These are phyloP conservation scores for Teunomyces cretensis DNA, from an alignment of 805 yeast species.

Conservation along the genomic window DNA sequence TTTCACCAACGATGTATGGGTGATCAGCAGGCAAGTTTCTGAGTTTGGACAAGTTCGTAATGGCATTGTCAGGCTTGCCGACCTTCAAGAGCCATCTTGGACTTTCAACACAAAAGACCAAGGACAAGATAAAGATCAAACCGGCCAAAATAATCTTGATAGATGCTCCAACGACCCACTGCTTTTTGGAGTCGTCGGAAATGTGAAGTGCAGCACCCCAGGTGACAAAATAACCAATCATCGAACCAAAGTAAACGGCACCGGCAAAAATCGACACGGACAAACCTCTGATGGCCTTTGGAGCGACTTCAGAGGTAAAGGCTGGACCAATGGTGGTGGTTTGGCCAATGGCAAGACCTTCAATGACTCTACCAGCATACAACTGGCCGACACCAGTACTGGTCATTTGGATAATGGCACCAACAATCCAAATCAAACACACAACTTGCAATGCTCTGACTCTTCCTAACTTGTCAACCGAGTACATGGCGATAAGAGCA, in stretches of 20 bases:
- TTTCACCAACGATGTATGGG: slow-evolving; percentile 23
- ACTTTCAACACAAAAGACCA: slow-evolving; percentile 19
- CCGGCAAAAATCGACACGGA: slow-evolving; percentile 24
- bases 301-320: slow-evolving; percentile 22
- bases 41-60: slow-evolving; percentile 17
- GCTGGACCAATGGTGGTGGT: slow-evolving; percentile 27
- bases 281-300: slow-evolving; percentile 22
- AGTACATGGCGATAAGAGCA: slow-evolving; percentile 23
- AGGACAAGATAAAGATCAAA: slow-evolving; percentile 18
- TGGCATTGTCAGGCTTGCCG: slow-evolving; percentile 17
- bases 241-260: slow-evolving; percentile 24
- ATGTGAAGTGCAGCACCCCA: slow-evolving; percentile 48
- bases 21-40: slow-evolving; percentile 22
- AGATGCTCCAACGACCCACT: slow-evolving; percentile 22
- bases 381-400: slow-evolving; percentile 20
- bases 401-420: slow-evolving; percentile 19
- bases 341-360: slow-evolving; percentile 26
- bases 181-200: slow-evolving; percentile 12
- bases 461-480: slow-evolving; percentile 22
- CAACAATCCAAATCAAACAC: slow-evolving; percentile 20
- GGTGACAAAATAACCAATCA: slow-evolving; percentile 27
- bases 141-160: slow-evolving; percentile 22
- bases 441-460: slow-evolving; percentile 21
- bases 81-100: slow-evolving; percentile 25
- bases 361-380: slow-evolving; percentile 24